These are phyloP conservation scores for Tricholoma matsutake DNA, from an alignment of 768 basidiomycete genomes.

Conservation along the genomic window DNA sequence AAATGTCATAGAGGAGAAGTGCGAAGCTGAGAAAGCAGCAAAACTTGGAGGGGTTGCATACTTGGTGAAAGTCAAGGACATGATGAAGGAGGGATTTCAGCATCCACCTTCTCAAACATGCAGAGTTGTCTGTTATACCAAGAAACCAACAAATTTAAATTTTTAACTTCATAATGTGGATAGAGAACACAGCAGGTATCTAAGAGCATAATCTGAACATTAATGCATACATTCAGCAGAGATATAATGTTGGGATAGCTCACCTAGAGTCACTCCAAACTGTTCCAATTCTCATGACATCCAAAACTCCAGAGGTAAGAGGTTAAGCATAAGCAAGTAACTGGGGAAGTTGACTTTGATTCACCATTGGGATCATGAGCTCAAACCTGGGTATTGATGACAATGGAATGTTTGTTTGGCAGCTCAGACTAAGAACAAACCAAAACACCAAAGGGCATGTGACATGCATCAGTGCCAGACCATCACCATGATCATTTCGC, in stretches of 20 bases:
- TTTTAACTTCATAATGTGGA: neutral
- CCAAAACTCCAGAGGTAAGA: neutral
- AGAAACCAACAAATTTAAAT: constrained; percentile 1
- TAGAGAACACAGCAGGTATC: constrained; percentile 4
- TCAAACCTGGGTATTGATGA: neutral
- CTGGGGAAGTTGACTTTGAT: neutral
- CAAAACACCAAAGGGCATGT: too few relatives aligned
- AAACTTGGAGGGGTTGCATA: neutral
- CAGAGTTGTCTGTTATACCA: neutral
- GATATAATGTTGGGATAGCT: neutral
- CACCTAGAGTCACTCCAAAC: constrained; percentile 2
- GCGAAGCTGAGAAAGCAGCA: constrained; percentile 2
- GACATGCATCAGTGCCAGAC: too few relatives aligned
- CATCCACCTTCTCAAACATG: neutral
- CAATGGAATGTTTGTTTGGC: too few relatives aligned
- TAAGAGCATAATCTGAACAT: constrained; percentile 6
- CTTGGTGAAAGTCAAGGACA: neutral
- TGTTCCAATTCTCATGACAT: neutral
- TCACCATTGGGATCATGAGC: neutral
- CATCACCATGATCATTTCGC: too few relatives aligned
- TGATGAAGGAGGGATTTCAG: neutral
- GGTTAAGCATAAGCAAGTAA: neutral
- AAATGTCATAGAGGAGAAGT: constrained; percentile 1
- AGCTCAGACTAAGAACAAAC: too few relatives aligned
- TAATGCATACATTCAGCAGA: neutral